These are phyloP conservation scores for Collybia sordida DNA, from an alignment of 768 basidiomycete genomes.

Conservation along the genomic window DNA sequence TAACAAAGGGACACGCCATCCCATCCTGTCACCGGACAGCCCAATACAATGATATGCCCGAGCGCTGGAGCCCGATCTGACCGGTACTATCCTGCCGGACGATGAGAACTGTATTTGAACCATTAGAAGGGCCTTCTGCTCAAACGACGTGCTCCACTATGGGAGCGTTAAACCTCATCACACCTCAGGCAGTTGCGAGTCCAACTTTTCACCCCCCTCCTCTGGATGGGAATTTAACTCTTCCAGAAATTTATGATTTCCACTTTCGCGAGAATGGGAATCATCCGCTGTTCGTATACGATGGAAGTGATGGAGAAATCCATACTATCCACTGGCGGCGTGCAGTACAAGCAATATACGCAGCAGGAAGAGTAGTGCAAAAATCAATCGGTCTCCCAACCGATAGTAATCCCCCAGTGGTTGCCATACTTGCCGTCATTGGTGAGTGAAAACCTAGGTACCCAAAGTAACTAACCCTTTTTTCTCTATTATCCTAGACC, in stretches of 20 bases:
- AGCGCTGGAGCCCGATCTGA: no score
- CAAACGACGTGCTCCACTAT: no score
- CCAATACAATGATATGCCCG: no score
- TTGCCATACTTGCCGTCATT: slow-evolving; percentile 27
- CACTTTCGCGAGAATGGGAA: slow-evolving; percentile 18
- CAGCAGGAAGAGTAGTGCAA: slow-evolving; percentile 11
- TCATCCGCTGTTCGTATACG: slow-evolving; percentile 29
- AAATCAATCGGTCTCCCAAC: not conserved
- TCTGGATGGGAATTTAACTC: slow-evolving; percentile 8
- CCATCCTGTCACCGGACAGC: no score
- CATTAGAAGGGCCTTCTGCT: no score
- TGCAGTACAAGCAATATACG: slow-evolving; percentile 15
- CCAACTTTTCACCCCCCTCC: slow-evolving; percentile 5
- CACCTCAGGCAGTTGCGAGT: no score
- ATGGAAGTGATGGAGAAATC: slow-evolving; percentile 4
- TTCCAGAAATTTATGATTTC: slow-evolving; percentile 27
- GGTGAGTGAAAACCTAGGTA: slow-evolving; percentile 13
- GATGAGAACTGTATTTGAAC: no score
- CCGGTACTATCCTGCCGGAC: no score
- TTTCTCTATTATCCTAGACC: slow-evolving; percentile 20
- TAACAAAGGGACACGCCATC: no score
- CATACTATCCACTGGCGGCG: slow-evolving; percentile 15
- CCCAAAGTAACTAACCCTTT: not conserved
- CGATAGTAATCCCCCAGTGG: slow-evolving; percentile 12
- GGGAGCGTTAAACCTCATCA: no score